These are phyloP conservation scores for Penicillium polonicum DNA, from an alignment of 2,329 filamentous ascomycete genomes.

Conservation along the genomic window DNA sequence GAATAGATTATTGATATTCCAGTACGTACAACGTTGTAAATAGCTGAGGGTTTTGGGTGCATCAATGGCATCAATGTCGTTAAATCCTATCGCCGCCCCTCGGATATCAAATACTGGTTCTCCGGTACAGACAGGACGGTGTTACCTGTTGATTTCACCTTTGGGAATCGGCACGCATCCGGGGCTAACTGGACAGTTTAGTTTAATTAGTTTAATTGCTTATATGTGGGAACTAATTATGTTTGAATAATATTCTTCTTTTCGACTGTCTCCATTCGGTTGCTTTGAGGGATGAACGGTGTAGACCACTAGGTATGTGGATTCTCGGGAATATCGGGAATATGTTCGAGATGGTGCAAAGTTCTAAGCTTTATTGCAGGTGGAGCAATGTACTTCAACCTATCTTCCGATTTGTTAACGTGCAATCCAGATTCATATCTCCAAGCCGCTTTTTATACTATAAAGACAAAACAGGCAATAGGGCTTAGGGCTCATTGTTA, in stretches of 20 bases:
- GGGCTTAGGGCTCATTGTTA: constrained; percentile 19
- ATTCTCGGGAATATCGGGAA: not conserved
- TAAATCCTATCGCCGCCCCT: not conserved
- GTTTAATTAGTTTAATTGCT: not conserved
- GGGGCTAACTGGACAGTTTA: not conserved
- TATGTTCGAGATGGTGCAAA: not conserved
- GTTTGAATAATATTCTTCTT: not conserved
- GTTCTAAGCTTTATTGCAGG: not conserved
- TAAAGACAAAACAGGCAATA: constrained; percentile 11
- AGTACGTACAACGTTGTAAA: not conserved
- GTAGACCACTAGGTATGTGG: not conserved
- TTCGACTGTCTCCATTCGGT: not conserved
- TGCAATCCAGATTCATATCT: too few relatives aligned
- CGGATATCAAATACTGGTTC: not conserved
- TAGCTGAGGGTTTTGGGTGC: not conserved
- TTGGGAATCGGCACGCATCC: constrained; percentile 14
- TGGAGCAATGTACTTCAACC: not conserved
- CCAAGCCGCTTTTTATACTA: not conserved
- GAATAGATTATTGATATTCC: not conserved
- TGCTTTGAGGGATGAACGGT: not conserved
- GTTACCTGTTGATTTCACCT: constrained; percentile 5
- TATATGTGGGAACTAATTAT: not conserved
- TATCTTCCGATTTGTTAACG: not conserved
- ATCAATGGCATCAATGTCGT: not conserved
- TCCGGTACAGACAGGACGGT: not conserved